These are phyloP conservation scores for Metarhizium humberi DNA, from an alignment of 2,329 filamentous ascomycete genomes.

Conservation along the genomic window DNA sequence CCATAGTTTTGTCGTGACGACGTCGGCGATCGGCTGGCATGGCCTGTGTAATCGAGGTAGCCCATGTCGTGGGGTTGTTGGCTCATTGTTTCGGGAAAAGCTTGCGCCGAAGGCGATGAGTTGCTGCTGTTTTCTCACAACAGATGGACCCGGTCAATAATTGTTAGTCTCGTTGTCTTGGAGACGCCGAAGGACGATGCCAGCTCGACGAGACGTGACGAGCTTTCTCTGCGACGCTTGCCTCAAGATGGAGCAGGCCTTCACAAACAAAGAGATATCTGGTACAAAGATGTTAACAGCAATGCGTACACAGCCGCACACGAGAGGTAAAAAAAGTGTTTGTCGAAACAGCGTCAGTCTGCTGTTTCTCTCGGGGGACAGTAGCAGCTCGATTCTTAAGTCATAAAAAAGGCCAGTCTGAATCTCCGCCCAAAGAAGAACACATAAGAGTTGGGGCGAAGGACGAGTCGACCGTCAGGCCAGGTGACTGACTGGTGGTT, in stretches of 20 bases:
- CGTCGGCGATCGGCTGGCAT: constrained; percentile 56
- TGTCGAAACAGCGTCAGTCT: constrained; percentile 2
- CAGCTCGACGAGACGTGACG: background rate
- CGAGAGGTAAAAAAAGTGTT: background rate
- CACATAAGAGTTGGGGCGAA: background rate
- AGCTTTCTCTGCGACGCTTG: background rate
- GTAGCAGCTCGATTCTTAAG: background rate
- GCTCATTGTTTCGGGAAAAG: constrained; percentile 20
- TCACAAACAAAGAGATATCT: background rate
- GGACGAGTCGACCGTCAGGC: background rate
- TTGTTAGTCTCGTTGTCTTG: constrained; percentile 3
- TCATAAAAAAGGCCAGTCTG: background rate
- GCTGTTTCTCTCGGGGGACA: background rate
- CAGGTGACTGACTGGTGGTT: background rate
- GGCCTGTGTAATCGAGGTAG: constrained; percentile 59
- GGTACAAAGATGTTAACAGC: background rate
- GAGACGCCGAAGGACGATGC: constrained; percentile 1
- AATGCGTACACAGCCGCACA: background rate
- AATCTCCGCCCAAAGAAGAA: background rate
- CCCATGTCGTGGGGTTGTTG: constrained; percentile 52
- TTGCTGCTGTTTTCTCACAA: constrained; percentile 15
- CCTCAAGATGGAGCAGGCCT: background rate
- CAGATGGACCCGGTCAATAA: constrained; percentile 9
- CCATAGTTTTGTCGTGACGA: constrained; percentile 54
- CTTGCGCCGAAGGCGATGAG: constrained; percentile 12